Percentiles rank a stretch among this genome's conserved stretches.
phyloP scores from a whole-genome alignment of 2,329 filamentous ascomycete species.

The Verticillium nonalfalfae region DNA sequence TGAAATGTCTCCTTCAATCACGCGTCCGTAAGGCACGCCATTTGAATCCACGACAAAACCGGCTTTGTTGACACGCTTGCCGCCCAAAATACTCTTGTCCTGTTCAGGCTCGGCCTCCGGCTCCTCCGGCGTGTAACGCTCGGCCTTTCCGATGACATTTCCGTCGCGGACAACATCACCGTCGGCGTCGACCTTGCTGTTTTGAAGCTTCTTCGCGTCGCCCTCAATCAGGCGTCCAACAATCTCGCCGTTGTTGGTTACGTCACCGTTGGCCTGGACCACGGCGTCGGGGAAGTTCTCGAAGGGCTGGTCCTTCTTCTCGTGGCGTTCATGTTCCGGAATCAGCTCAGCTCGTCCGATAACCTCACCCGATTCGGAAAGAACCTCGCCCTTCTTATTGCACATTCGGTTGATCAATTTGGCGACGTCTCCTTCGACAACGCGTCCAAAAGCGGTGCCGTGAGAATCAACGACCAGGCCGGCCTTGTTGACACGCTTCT shows the following conservation, averaged over 20 bases:
- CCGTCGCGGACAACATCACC: conserved; percentile 63
- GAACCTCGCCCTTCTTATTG: conserved; percentile 63
- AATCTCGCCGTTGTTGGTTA: conserved; percentile 44
- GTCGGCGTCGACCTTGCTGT: conserved; percentile 61
- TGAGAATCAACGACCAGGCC: conserved; percentile 52
- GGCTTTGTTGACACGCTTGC: conserved; percentile 66
- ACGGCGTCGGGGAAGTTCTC: conserved; percentile 27
- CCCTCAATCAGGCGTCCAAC: conserved; percentile 59
- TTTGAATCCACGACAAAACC: conserved; percentile 53
- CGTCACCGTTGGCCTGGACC: conserved; percentile 46
- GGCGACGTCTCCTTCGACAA: conserved; percentile 60
- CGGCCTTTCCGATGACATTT: conserved; percentile 59
- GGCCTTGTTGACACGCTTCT: conserved; percentile 66
- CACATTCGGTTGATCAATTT: conserved; percentile 57
- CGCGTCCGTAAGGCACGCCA: conserved; percentile 54
- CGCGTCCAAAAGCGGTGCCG: conserved; percentile 54
- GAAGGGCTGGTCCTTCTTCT: conserved; percentile 26
- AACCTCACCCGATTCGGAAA: conserved; percentile 62
- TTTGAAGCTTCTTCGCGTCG: conserved; percentile 56
- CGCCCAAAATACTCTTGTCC: conserved; percentile 57
- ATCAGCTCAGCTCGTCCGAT: conserved; percentile 63
- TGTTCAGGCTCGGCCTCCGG: conserved; percentile 42
- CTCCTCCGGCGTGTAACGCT: conserved; percentile 56
- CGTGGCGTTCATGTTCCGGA: conserved; percentile 45
- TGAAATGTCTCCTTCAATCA: conserved; percentile 60